phyloP scores from a whole-genome alignment of 2,329 filamentous ascomycete species.

The Fusarium neocosmosporiellum region DNA sequence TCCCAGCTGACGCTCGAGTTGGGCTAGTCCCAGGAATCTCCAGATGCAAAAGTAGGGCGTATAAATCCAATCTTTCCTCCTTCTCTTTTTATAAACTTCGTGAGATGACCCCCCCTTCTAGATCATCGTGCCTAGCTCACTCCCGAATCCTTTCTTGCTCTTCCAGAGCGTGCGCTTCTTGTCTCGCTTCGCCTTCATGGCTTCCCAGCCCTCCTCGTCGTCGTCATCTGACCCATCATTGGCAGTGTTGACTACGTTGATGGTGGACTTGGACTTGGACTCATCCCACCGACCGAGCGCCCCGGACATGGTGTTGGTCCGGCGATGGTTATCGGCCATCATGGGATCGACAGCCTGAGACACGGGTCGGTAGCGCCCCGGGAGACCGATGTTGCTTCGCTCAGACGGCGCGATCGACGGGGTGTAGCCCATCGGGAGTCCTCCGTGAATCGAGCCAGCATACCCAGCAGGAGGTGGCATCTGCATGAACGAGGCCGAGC shows the following conservation, averaged over 20 bases:
- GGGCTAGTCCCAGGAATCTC: conserved; percentile 39
- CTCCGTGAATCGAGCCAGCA: conserved; percentile 45
- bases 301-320: conserved; percentile 50
- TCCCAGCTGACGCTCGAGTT: conserved; percentile 32
- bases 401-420: conserved; percentile 96
- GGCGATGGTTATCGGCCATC: conserved; percentile 46
- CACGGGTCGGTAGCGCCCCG: conserved; percentile 90
- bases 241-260: conserved; percentile 54
- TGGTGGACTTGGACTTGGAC: conserved; percentile 47
- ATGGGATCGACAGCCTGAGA: conserved; percentile 66
- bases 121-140: conserved; percentile 62
- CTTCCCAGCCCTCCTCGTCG: conserved; percentile 76
- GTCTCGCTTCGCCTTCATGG: conserved; percentile 76
- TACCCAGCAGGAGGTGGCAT: conserved; percentile 47
- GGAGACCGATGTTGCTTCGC: conserved; percentile 91
- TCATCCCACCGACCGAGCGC: conserved; percentile 47
- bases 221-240: conserved; percentile 64
- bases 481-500: conserved; percentile 68
- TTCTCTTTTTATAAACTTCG: conserved; percentile 35
- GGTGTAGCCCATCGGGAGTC: conserved; percentile 72
- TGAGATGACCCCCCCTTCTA: conserved; percentile 39
- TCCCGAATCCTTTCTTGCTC: conserved; percentile 66
- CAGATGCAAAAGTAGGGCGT: conserved; percentile 42
- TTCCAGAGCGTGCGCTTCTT: conserved; percentile 76
- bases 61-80: conserved; percentile 44